Evolutionary conservation across 768 basidiomycete genomes (phyloP), one percentile per base, ranked within the genome.

Genomic region (Pleurotus tuber-regium): DNA sequence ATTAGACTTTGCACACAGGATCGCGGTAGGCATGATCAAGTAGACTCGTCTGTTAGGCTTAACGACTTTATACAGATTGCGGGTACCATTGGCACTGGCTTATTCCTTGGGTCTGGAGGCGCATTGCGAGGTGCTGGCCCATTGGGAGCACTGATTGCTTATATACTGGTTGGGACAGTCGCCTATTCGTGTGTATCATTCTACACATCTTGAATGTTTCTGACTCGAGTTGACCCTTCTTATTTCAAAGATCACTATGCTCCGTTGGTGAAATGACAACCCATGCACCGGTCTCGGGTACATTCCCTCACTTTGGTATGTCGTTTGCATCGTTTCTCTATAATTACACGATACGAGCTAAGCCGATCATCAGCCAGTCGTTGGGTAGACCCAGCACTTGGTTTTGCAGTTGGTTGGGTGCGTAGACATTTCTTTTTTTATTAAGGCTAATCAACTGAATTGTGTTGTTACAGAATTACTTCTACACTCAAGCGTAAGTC

Each of bases 191-290:
- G 53, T 57, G 80, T 73, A 14, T 8, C 26, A 29, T 28, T 54
- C n/a, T n/a, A n/a, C n/a, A n/a, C n/a, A n/a, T n/a, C n/a, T n/a
- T n/a, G n/a, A n/a, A n/a, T n/a, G n/a, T n/a, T n/a, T n/a, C n/a
- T n/a, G n/a, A n/a, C n/a, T n/a, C n/a, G n/a, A 5, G 4, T 19
- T 41, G 26, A 35, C 39, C 4, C 23, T 33, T 9, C 31, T 16
- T 33, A 11, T 19, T 12, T 5, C 41, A 24, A 30, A 82, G 80
- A 4, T 79, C 83, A 3, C 67, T 89, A 11, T 84, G 85, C 58
- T 78, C 83, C 2, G 63, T 89, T 11, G 87, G 82, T 28, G 89
- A 91, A 68, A 86, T 90, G 87, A 86, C 87, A n/a, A 81, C 84
- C 3, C 79, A 80, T 67, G 87, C 86, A 1, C 88, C 88, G 2